Evolutionary conservation across 179 eudicot genomes (phyloP), one percentile per base, ranked within the genome.

Genomic region (Beta lomatogona): DNA sequence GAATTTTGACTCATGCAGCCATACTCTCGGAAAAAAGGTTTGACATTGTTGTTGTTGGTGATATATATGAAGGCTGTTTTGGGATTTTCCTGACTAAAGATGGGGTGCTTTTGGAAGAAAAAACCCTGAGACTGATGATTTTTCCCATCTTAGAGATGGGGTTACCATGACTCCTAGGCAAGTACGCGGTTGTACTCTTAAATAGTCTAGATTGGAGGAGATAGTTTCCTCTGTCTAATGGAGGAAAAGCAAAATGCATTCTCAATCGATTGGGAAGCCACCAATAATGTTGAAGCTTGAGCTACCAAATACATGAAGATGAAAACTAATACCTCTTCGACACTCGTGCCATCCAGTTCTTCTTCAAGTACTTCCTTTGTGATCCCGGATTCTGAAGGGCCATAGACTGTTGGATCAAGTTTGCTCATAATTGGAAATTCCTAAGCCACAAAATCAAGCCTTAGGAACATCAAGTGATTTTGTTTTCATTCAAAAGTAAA

Each of bases 341-440:
- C 89, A 72, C 85, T 91, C 91, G 90, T 90, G 79, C 95, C 97
- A 44, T 78, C 55, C 80, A 95, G 77, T 82, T 95, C 97, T 85
- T 83, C 83, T 70, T 91, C 94, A 44, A 95, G 85, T 46, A 89
- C 2, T 67, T 89, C 92, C 85, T 86, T 90, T 4, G 98, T 95
- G 60, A 95, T 86, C 19, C 86, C 88, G 11, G 98, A 95, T 79
- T 91, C 97, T 41, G 89, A 90, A 46, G 98, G 89, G 64, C 98
- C 98, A 82, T 93, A 95, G 45, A 88, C 75, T 59, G 85, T 87
- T 75, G 95, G 92, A 84, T 94, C 99, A 54, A 95, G 84, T 84
- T 91, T 90, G 88, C 99, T 92, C 44, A 74, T 59, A 77, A 94
- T 89, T 2, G 98, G 99, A 75, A 92, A 87, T 79, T 89, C 93